Evolutionary conservation across 208 protist species (phyloP).

Genomic region (Wallacemonas collosoma): DNA sequence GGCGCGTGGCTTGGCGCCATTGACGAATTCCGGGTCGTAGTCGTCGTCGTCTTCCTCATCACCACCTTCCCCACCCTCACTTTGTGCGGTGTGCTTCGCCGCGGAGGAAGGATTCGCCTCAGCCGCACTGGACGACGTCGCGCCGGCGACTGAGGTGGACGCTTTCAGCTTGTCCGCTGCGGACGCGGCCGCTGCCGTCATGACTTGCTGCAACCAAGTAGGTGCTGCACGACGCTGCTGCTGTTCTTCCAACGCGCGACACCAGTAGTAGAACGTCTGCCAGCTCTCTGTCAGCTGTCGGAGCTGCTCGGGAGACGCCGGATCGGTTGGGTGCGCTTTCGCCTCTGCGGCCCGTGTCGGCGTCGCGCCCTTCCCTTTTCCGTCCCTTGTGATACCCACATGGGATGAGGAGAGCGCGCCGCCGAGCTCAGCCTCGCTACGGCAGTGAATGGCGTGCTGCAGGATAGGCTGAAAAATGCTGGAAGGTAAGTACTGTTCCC

Average conservation of each 20-base stretch:
- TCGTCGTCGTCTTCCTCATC: slow-evolving; percentile 59
- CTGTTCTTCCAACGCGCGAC: slow-evolving; percentile 19
- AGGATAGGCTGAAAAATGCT: slow-evolving; percentile 42
- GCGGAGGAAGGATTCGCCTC: neutral
- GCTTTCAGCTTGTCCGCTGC: neutral
- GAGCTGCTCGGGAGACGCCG: slow-evolving; percentile 38
- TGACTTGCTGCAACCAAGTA: slow-evolving; percentile 10
- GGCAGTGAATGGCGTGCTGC: slow-evolving; percentile 61
- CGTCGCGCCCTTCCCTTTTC: slow-evolving; percentile 13
- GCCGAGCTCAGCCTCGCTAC: slow-evolving; percentile 62
- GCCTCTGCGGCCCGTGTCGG: slow-evolving; percentile 15
- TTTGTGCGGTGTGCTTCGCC: neutral
- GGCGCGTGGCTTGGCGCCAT: slow-evolving; percentile 50
- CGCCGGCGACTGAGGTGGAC: neutral
- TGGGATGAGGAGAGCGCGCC: slow-evolving; percentile 32
- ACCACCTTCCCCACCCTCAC: neutral
- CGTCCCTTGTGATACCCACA: neutral
- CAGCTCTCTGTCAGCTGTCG: slow-evolving; percentile 64
- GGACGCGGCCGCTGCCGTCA: neutral
- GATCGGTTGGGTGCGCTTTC: slow-evolving; percentile 27
- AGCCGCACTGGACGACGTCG: neutral
- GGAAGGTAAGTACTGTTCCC: slow-evolving; percentile 57
- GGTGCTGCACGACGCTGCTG: slow-evolving; percentile 9
- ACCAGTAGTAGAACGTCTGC: slow-evolving; percentile 58
- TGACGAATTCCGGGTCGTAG: slow-evolving; percentile 62